Base-by-base conservation (phyloP, 495 filamentous ascomycete genomes). In the Daldinia decipiens region DNA sequence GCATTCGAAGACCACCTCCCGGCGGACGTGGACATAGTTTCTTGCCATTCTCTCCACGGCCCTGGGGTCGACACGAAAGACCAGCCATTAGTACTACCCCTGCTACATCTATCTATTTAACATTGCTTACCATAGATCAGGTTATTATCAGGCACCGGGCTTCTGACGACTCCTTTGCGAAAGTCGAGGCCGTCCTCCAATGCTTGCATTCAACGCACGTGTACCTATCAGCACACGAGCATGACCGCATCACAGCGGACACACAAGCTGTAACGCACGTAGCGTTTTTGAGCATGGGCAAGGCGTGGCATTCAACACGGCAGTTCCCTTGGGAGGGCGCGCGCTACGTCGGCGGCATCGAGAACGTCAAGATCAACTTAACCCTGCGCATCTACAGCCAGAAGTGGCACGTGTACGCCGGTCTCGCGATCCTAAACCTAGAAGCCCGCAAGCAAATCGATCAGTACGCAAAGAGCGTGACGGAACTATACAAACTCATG, bases 321-420 rank as follows among this genome's bases (percentile, higher is more conserved):
- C 93, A 98, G 73, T 98, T 97, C 73, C 95, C 95, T 1, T 99
- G 95, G 95, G 95, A 99, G 71, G 88, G 92, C 51, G 87, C 88
- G 6, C 93, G 95, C 64, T 99, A 97, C 82, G 86, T 97, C 3
- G 95, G 95, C 57, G 95, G 96, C 26, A 97, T 99, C 76, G 95
- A 99, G 82, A 99, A 99, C 80, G 93, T 98, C 76, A 99, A 99
- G 82, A 98, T 98, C 80, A 99, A 99, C 79, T 88, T 98, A 67
- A 98, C 93, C 40, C 81, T 99, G 67, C 93, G 95, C 72, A 99
- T 99, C 79, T 99, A 98, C 82, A 90, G 91, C 64, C 96, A 97
- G 79, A 98, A 98, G 79, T 99, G 95, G 95, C 95, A 99, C 80
- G 95, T 99, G 61, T 99, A 99, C 78, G 95, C 95, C 34, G 95